Base-by-base conservation (phyloP, 257 asterid genomes). In the Echites panduratus region DNA sequence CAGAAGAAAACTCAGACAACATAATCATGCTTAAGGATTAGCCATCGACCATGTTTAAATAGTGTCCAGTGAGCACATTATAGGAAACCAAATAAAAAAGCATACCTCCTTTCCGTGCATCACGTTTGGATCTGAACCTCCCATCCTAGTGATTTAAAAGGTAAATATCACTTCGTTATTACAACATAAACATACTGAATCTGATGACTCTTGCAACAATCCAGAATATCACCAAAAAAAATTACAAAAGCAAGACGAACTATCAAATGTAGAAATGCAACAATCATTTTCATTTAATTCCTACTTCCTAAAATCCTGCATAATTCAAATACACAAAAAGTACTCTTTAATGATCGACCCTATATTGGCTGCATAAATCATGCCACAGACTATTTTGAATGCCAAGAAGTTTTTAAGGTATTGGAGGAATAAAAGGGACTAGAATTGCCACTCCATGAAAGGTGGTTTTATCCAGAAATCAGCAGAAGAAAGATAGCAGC, bases 51-150 rank as follows among this genome's bases (percentile, higher is more conserved):
- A 24, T n/a, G 10, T 68, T 1, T 32, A 48, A 45, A 27, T 17
- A 48, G 17, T 7, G 24, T 17, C 14, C n/a, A 20, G 44, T 45
- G 20, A 48, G 32, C 65, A 66, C 22, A 67, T 45, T 5, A 66
- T 45, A 9, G 48, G 13, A 78, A 52, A 53, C n/a, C 24, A 53
- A 80, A 74, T 66, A n/a, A 69, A 83, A 65, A 68, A 63, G 32
- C 86, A 48, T 89, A 94, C 99, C 99, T 89, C 96, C 96, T 89
- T 91, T 94, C 56, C 97, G 86, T n/a, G 97, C 90, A 82, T 94
- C 99, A 49, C 98, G 94, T 85, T 92, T 94, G 70, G 98, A 91
- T 85, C 97, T 87, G 89, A 85, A 94, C 88, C 95, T 88, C 77
- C 99, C 99, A 76, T 94, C 99, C 99, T 94, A 78, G 77, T 80